Evolutionary conservation across 2,329 filamentous ascomycete genomes (phyloP).

Genomic region (Ophiostoma quercus): DNA sequence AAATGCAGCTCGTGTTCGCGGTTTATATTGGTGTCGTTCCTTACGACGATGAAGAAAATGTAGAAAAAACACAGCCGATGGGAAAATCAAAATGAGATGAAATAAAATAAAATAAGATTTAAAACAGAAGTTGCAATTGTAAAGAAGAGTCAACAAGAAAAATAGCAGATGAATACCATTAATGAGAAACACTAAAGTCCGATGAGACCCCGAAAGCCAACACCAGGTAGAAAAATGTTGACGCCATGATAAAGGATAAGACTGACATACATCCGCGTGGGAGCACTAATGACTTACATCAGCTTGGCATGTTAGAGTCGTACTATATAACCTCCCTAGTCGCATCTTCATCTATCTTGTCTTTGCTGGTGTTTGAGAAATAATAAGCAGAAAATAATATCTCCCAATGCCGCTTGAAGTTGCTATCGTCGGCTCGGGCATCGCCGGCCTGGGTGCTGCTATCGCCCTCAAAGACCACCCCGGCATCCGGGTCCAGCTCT

Average conservation of each 20-base stretch:
- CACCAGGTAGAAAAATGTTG: constrained; percentile 4
- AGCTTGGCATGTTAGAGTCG: background rate
- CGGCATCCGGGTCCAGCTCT: constrained; percentile 37
- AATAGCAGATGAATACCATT: background rate
- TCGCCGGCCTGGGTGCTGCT: constrained; percentile 37
- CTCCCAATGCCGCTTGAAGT: constrained; percentile 14
- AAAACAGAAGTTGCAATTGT: background rate
- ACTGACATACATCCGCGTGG: constrained; percentile 3
- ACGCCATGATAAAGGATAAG: constrained; percentile 4
- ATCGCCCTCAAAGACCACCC: constrained; percentile 30
- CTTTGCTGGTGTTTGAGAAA: background rate
- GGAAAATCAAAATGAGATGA: background rate
- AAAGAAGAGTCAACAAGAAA: background rate
- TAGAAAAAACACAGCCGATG: background rate
- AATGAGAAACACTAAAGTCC: background rate
- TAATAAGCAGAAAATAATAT: background rate
- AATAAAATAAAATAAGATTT: background rate
- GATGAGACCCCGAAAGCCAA: background rate
- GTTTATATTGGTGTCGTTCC: background rate
- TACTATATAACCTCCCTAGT: background rate
- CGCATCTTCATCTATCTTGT: background rate
- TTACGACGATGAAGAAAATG: background rate
- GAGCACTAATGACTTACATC: background rate
- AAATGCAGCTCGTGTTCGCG: background rate
- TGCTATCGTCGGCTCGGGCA: constrained; percentile 24